Percentiles rank a stretch among this genome's conserved stretches.
Conservation (phyloP, 2,329 filamentous ascomycete genomes). For the Xylariales sp. region DNA sequence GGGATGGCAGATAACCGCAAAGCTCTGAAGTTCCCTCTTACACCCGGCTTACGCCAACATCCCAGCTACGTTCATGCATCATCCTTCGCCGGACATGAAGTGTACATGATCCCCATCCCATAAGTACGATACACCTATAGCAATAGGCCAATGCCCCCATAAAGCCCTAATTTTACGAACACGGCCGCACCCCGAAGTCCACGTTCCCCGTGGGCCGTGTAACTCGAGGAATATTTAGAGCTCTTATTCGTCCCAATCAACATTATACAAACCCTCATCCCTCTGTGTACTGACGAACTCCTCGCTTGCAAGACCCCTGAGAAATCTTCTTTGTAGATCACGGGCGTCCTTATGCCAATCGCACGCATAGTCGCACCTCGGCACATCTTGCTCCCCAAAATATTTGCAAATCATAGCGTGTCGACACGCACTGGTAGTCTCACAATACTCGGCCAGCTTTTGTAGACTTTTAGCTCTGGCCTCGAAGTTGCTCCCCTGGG, state of each 20-base stretch:
- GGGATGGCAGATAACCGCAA: too few species aligned
- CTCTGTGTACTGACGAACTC: slow-evolving; percentile 62
- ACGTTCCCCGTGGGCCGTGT: too few species aligned
- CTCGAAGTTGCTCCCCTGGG: slow-evolving; percentile 37
- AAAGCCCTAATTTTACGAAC: too few species aligned
- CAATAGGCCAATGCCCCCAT: too few species aligned
- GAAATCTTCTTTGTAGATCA: slow-evolving; percentile 53
- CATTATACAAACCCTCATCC: slow-evolving; percentile 52
- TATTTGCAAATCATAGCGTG: slow-evolving; percentile 72
- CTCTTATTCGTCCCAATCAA: slow-evolving; percentile 46
- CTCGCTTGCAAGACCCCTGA: slow-evolving; percentile 51
- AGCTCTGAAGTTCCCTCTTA: too few species aligned
- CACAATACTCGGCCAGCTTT: slow-evolving; percentile 74
- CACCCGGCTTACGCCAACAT: too few species aligned
- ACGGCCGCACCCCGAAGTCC: too few species aligned
- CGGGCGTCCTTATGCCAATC: slow-evolving; percentile 70
- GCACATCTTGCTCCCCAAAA: slow-evolving; percentile 62
- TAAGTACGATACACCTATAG: too few species aligned
- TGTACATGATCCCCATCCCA: too few species aligned
- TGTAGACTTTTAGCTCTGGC: slow-evolving; percentile 59
- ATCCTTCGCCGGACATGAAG: too few species aligned
- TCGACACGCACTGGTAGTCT: slow-evolving; percentile 67
- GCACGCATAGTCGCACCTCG: slow-evolving; percentile 68
- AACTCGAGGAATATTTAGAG: too few species aligned
- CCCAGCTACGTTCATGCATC: too few species aligned